Evolutionary conservation across 78 protist species (phyloP), one percentile per base, ranked within the genome.

Genomic region (Dictyostelium citrinum): DNA sequence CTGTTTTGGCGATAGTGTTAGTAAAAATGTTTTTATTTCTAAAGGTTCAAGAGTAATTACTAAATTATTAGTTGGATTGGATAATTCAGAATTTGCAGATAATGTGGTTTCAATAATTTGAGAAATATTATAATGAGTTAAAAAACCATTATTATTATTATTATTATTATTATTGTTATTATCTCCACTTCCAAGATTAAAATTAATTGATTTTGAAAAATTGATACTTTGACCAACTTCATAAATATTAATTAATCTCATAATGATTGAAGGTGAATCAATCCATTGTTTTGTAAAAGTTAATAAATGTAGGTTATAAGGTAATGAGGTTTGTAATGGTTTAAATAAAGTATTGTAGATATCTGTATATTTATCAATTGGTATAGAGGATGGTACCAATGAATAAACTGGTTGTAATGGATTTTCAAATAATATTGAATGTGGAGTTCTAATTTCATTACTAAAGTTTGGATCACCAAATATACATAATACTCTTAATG

Each of bases 371-470:
- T 77, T 20, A 0, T n/a, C 55, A 4, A 84, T 55, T 17, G 79
- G 43, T 22, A 12, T 51, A 11, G 14, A 27, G 10, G 35, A 5
- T 7, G 39, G 39, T 31, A 72, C 11, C 2, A 39, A 27, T 14
- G 82, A 33, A 49, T 31, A 88, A 33, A 88, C 72, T 33, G 72
- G 58, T 4, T 78, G 45, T n/a, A 88, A 46, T 33, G 72, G 76
- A 88, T 88, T 78, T 67, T 88, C 93, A 46, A 77, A 82, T 24
- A 88, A 10, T 1, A 88, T 17, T 9, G 93, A 51, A 58, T 88
- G 93, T 14, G 93, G 93, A 33, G 93, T 49, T 51, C 93, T 14
- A 43, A 49, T 43, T 31, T 29, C 35, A 31, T 88, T 80, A 3
- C 9, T 31, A 10, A 5, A 60, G 20, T 6, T 46, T 29, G 64